Evolutionary conservation across 2,329 filamentous ascomycete genomes (phyloP).

Genomic region (Mariannaea sp.): DNA sequence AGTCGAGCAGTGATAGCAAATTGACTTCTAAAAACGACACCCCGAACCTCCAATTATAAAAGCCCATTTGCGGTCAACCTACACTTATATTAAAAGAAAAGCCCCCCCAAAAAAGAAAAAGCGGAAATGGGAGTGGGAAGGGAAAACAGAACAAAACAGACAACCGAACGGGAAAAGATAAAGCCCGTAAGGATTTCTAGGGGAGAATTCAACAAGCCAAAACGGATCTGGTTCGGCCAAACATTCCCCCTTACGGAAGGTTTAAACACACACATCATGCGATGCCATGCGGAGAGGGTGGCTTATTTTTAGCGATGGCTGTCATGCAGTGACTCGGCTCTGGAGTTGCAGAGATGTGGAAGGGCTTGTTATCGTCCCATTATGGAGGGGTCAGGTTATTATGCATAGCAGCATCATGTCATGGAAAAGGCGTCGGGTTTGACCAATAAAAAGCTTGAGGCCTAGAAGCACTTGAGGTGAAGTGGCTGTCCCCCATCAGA

Average conservation of each 20-base stretch:
- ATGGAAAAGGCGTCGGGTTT: constrained; percentile 14
- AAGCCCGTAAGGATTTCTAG: constrained; percentile 24
- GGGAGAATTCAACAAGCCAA: neutral
- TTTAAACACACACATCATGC: constrained; percentile 22
- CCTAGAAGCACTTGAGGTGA: neutral
- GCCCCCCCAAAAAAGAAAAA: neutral
- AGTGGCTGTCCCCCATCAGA: neutral
- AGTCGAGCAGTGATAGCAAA: too few relatives aligned
- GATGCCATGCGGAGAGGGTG: too few relatives aligned
- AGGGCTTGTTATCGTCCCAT: too few relatives aligned
- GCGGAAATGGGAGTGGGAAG: constrained; percentile 14
- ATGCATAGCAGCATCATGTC: too few relatives aligned
- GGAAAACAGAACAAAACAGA: neutral
- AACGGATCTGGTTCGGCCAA: too few relatives aligned
- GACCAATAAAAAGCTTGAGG: constrained; percentile 1
- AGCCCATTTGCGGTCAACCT: too few relatives aligned
- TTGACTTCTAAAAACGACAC: too few relatives aligned
- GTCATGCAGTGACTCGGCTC: too few relatives aligned
- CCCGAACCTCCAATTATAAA: too few relatives aligned
- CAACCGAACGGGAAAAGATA: constrained; percentile 30
- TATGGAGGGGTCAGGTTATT: constrained; percentile 19
- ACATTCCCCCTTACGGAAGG: constrained; percentile 23
- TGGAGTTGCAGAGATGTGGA: too few relatives aligned
- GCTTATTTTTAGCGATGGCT: too few relatives aligned
- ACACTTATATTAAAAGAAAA: too few relatives aligned